Percentiles rank a stretch among this genome's conserved stretches.
Evolutionary conservation across 768 basidiomycete genomes (phyloP).

Genomic region (Tulasnella sp.): DNA sequence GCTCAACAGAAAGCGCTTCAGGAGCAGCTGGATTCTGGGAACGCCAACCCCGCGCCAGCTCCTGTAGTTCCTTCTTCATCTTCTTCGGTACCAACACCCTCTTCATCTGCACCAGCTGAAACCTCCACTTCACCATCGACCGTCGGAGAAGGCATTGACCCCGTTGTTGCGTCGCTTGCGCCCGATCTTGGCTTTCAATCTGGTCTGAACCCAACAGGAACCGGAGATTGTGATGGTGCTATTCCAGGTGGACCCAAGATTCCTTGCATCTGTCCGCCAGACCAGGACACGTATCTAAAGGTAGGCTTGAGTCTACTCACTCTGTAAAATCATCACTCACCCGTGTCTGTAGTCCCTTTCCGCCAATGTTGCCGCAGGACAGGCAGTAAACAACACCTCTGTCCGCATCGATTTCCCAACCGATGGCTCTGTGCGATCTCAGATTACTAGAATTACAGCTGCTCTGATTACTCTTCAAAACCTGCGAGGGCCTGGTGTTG

Average conservation of each 20-base stretch:
- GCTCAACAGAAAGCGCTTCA: conserved; percentile 3
- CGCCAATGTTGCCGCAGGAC: conserved; percentile 46
- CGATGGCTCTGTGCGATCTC: conserved; percentile 39
- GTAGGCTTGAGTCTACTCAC: conserved; percentile 25
- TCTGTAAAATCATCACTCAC: background rate
- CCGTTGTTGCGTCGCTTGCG: conserved; percentile 29
- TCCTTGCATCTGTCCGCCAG: conserved; percentile 53
- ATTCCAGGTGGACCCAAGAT: conserved; percentile 44
- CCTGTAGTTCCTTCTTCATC: background rate
- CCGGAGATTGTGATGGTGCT: conserved; percentile 58
- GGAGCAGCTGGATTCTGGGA: background rate
- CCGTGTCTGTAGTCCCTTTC: conserved; percentile 29
- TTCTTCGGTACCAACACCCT: background rate
- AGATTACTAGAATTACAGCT: conserved; percentile 45
- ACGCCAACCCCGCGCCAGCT: background rate
- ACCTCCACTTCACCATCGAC: background rate
- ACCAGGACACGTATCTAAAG: conserved; percentile 38
- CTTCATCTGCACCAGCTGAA: background rate
- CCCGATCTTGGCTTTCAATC: conserved; percentile 46
- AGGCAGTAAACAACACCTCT: conserved; percentile 51
- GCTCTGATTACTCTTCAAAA: conserved; percentile 62
- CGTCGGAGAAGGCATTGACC: background rate
- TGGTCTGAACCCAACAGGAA: conserved; percentile 49
- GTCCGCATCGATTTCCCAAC: conserved; percentile 50
- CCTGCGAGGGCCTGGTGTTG: conserved; percentile 49